Conservation (phyloP, 2,329 filamentous ascomycete species). For the Neospermospora avenae region DNA sequence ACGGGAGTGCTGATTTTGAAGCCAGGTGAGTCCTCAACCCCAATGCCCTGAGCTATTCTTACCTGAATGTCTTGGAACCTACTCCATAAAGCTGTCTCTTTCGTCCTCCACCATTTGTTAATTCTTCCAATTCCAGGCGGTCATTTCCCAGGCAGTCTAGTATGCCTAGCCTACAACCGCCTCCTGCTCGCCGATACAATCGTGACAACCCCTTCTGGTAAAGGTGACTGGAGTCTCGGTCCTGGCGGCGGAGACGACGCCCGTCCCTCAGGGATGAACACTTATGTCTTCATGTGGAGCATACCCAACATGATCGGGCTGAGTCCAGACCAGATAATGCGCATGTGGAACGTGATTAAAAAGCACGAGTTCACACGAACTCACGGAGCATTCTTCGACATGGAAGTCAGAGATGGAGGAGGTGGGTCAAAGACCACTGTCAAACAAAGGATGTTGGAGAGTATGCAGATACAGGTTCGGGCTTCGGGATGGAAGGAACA, state of each 20-base stretch:
- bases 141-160: constrained; percentile 73
- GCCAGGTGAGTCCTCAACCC: constrained; percentile 46
- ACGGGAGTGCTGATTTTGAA: constrained; percentile 61
- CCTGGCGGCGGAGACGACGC: constrained; percentile 38
- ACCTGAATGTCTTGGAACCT: background rate
- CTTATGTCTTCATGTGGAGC: constrained; percentile 73
- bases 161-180: constrained; percentile 57
- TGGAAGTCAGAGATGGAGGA: constrained; percentile 54
- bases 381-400: constrained; percentile 63
- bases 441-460: constrained; percentile 66
- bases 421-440: constrained; percentile 38
- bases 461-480: constrained; percentile 69
- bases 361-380: constrained; percentile 61
- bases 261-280: constrained; percentile 46
- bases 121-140: constrained; percentile 41
- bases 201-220: constrained; percentile 61
- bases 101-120: background rate
- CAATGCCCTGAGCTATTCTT: too few relatives aligned
- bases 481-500: constrained; percentile 31
- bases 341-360: constrained; percentile 68
- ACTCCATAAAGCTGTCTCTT: background rate
- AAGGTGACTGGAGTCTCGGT: constrained; percentile 47
- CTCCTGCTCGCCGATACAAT: constrained; percentile 78
- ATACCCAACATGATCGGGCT: constrained; percentile 74
- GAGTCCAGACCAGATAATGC: constrained; percentile 55